Base-by-base conservation (phyloP, 257 asterid genomes). In the Anisodus tanguticus region DNA sequence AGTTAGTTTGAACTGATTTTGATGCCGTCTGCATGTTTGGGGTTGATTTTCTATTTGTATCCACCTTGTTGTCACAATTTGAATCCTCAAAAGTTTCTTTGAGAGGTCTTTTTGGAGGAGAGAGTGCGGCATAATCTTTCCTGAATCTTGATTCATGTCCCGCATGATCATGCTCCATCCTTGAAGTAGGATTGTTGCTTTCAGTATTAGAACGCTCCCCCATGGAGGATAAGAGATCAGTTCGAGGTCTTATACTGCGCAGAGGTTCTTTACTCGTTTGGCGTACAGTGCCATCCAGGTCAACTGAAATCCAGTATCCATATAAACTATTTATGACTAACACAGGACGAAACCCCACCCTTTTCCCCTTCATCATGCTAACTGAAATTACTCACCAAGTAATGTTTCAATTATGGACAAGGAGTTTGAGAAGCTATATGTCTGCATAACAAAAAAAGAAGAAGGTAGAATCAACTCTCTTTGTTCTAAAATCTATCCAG, bases 371-470 rank as follows among this genome's bases (percentile, higher is more conserved):
- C 79, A 70, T 70, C 16, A 70, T 43, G 55, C 55, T 0, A 70
- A 70, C 57, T 70, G 57, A 70, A 49, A 41, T 82, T 80, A 82
- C 78, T 91, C 88, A 94, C 99, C 98, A 87, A 96, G 83, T 69
- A 93, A 90, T 85, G 97, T 96, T 90, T 96, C 94, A 26, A 96
- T 81, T 71, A 96, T 92, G 81, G 98, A 93, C 82, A 96, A 89
- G 82, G 99, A 90, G 87, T 92, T 91, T 86, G 97, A 91, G 91
- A 94, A 96, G 82, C 90, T 86, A 85, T 93, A 94, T 90, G 94
- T 94, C 99, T 96, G 79, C 79, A 97, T 88, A 89, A 83, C 57
- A 17, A 22, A 51, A 26, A 79, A 67, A 26, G 6, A 43, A 26
- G 70, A 82, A 63, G 72, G 85, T 19, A 43, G 41, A 43, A 70